Conservation (phyloP, 1,284 basidiomycete species). For the Cutaneotrichosporon curvatum region DNA sequence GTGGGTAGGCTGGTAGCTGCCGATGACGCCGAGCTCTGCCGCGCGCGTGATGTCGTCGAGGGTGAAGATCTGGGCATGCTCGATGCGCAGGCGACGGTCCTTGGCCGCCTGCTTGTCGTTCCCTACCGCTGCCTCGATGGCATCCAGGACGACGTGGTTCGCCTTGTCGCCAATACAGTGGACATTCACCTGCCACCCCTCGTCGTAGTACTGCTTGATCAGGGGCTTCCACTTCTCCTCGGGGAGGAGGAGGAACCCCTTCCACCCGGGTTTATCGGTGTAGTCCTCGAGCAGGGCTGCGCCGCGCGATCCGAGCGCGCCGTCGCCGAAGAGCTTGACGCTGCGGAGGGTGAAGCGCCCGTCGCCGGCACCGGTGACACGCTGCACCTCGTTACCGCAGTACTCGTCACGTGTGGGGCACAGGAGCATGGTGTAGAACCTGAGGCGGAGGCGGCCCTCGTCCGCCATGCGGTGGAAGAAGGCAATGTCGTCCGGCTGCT, state of each 20-base stretch:
- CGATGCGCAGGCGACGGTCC: conserved; percentile 62
- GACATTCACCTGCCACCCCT: conserved; percentile 51
- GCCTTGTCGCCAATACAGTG: conserved; percentile 90
- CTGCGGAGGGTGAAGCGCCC: conserved; percentile 62
- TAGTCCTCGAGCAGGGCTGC: conserved; percentile 82
- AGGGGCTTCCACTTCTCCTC: conserved; percentile 54
- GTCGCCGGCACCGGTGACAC: conserved; percentile 48
- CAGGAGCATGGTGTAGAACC: conserved; percentile 65
- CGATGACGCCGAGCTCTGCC: conserved; percentile 70
- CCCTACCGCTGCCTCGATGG: conserved; percentile 60
- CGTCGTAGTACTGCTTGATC: conserved; percentile 59
- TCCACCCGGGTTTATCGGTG: conserved; percentile 63
- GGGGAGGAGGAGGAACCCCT: conserved; percentile 60
- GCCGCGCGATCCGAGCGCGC: conserved; percentile 84
- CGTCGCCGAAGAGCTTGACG: conserved; percentile 71
- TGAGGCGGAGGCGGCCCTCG: conserved; percentile 57
- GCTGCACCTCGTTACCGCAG: conserved; percentile 60
- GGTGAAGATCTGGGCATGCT: conserved; percentile 84
- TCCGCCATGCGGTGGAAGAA: conserved; percentile 67
- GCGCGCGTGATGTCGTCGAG: conserved; percentile 61
- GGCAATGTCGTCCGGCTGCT: conserved; percentile 52
- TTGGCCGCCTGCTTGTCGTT: conserved; percentile 28
- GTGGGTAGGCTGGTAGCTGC: conserved; percentile 89
- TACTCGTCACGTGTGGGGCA: conserved; percentile 54
- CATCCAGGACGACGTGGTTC: conserved; percentile 70